Evolutionary conservation across 2,329 filamentous ascomycete species (phyloP).

Genomic region (Cladophialophora chaetospira): DNA sequence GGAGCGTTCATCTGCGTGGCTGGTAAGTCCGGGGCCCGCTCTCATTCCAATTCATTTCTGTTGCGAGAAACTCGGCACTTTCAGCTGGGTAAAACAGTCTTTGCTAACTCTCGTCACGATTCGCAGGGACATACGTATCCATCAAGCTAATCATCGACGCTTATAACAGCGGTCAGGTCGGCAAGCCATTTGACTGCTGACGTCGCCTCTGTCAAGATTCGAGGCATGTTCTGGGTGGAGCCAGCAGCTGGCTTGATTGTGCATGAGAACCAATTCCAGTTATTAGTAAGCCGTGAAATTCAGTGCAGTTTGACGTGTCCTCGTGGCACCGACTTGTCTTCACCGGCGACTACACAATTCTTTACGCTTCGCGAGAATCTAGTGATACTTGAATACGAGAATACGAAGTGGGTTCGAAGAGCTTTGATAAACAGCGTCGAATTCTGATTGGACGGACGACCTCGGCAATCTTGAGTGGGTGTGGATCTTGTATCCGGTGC

Average conservation of each 20-base stretch:
- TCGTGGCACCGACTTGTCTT: too few relatives aligned
- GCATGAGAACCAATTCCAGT: too few relatives aligned
- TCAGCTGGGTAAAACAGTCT: neutral
- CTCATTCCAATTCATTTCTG: neutral
- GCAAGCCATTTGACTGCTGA: slow-evolving; percentile 25
- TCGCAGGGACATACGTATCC: slow-evolving; percentile 54
- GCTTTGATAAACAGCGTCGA: too few relatives aligned
- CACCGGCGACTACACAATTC: too few relatives aligned
- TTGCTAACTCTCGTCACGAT: slow-evolving; percentile 42
- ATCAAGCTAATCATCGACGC: slow-evolving; percentile 41
- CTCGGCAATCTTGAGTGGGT: too few relatives aligned
- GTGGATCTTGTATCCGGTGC: too few relatives aligned
- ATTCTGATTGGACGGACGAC: too few relatives aligned
- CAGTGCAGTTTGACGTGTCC: too few relatives aligned
- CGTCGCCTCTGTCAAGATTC: neutral
- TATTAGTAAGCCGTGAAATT: too few relatives aligned
- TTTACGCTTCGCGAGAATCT: too few relatives aligned
- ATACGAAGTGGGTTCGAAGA: too few relatives aligned
- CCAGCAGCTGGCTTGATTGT: neutral
- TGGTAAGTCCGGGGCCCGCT: slow-evolving; percentile 26
- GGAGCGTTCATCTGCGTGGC: slow-evolving; percentile 37
- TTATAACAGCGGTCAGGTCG: slow-evolving; percentile 27
- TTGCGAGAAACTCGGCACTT: neutral
- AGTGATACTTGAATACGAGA: too few relatives aligned
- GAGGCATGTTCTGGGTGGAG: neutral